These are phyloP conservation scores for Parastagonospora nodorum DNA, from an alignment of 2,329 filamentous ascomycete genomes.

Conservation along the genomic window DNA sequence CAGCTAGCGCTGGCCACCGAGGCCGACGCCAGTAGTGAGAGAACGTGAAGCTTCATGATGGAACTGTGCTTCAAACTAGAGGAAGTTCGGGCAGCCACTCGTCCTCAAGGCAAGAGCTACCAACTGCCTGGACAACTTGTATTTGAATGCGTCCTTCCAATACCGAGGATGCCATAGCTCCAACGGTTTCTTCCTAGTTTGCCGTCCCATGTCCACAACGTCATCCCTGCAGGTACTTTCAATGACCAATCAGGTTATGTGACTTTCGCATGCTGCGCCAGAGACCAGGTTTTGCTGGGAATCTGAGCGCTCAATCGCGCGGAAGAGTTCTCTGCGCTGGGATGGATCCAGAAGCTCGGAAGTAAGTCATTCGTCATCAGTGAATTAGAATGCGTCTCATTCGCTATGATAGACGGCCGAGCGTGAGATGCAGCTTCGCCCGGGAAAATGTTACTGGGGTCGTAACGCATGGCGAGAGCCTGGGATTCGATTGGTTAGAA, in stretches of 20 bases:
- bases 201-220: not conserved
- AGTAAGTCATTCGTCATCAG: not conserved
- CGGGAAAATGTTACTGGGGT: not conserved
- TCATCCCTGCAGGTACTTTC: constrained; percentile 2
- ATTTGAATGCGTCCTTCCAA: constrained; percentile 3
- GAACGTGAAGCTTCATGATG: constrained; percentile 34
- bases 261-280: not conserved
- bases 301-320: not conserved
- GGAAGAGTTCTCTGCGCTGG: not conserved
- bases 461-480: not conserved
- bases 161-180: not conserved
- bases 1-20: constrained; percentile 30
- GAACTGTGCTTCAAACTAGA: constrained; percentile 3
- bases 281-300: not conserved
- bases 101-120: constrained; percentile 6
- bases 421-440: not conserved
- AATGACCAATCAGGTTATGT: constrained; percentile 1
- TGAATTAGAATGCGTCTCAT: not conserved
- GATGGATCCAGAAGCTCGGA: not conserved
- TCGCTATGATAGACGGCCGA: not conserved
- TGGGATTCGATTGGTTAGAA: not conserved
- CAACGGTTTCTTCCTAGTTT: not conserved
- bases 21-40: constrained; percentile 23
- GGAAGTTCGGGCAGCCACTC: not conserved
- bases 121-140: constrained; percentile 25